These are phyloP conservation scores for Entomortierella chlamydospora DNA, from an alignment of 192 early-diverging fungal species.

Conservation along the genomic window DNA sequence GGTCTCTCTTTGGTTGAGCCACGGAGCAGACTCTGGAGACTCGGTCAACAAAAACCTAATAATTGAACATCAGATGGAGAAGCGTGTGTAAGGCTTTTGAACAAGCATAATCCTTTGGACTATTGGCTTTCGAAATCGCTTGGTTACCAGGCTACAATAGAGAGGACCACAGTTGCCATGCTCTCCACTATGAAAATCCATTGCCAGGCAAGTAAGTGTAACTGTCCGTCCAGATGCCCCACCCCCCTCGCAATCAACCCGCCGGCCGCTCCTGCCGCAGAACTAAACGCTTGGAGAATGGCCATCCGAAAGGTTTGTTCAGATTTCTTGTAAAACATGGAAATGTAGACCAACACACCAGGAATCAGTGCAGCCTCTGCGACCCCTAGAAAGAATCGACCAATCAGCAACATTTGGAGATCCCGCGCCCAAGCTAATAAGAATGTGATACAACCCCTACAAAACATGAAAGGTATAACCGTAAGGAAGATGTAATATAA, in stretches of 20 bases:
- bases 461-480: not conserved
- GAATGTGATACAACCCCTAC: conserved; percentile 38
- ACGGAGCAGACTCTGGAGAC: conserved; percentile 37
- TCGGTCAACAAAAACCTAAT: conserved; percentile 28
- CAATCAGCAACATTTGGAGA: conserved; percentile 4
- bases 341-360: conserved; percentile 63
- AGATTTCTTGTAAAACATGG: conserved; percentile 65
- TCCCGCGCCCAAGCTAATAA: conserved; percentile 24
- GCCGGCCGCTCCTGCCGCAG: conserved; percentile 64
- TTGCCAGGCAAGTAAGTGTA: conserved; percentile 62
- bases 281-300: conserved; percentile 58
- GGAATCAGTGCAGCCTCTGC: conserved; percentile 67
- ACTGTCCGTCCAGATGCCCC: conserved; percentile 59
- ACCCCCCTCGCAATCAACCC: conserved; percentile 72
- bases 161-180: conserved; percentile 9
- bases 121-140: too few relatives aligned
- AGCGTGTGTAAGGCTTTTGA: not conserved
- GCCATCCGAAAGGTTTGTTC: conserved; percentile 68
- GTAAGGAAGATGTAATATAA: too few relatives aligned
- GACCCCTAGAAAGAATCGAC: conserved; percentile 24
- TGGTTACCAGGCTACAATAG: conserved; percentile 23
- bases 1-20: conserved; percentile 36
- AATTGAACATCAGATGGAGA: not conserved
- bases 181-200: conserved; percentile 55
- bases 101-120: not conserved